Base-by-base conservation (phyloP, 768 basidiomycete species). In the Boletus pseudo-olivaceus region DNA sequence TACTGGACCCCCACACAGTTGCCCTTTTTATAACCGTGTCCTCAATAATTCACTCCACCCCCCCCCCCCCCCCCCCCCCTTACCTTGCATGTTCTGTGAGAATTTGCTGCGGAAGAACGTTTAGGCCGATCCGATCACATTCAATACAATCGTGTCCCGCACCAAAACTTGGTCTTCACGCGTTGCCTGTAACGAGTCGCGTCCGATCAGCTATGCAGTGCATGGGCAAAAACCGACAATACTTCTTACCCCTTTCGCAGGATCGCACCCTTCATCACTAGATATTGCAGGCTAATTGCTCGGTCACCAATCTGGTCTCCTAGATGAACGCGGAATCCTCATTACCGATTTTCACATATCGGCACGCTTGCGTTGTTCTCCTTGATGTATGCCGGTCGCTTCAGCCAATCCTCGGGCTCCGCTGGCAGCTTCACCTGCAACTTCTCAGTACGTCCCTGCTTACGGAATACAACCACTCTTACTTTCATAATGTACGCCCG, bases 401-500 rank as follows among this genome's bases (percentile, higher is more conserved):
- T 89, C 67, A 83, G 72, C 76, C 83, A 86, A 70, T 95, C 92
- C 63, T 93, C 90, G 55, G 78, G 79, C 47, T 93, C 93, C 32
- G 91, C 91, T 40, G 91, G 92, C 27, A 95, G 78, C 69, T 93
- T 93, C 57, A 93, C 91, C 87, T 90, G 55, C 8, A 35, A 30
- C 12, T 34, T 4, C 37, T 57, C 20, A 57, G 54, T 37, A 20
- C 33, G 5, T 37, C 32, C 27, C 37, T 53, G 42, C 37, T 55
- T 19, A 47, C 26, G 26, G 15, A 26, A 45, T 10, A 7, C 41
- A 10, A 11, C 37, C 38, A 62, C 39, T 51, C 76, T 54, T 61
- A 85, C 88, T 77, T 89, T 90, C 87, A 93, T 90, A 57, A 93
- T 81, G 67, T 94, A 95, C 26, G 89, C 85, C 49, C 85, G 80